phyloP scores from a whole-genome alignment of 75 land plant species.

The Chamaecyparis obtusa region DNA sequence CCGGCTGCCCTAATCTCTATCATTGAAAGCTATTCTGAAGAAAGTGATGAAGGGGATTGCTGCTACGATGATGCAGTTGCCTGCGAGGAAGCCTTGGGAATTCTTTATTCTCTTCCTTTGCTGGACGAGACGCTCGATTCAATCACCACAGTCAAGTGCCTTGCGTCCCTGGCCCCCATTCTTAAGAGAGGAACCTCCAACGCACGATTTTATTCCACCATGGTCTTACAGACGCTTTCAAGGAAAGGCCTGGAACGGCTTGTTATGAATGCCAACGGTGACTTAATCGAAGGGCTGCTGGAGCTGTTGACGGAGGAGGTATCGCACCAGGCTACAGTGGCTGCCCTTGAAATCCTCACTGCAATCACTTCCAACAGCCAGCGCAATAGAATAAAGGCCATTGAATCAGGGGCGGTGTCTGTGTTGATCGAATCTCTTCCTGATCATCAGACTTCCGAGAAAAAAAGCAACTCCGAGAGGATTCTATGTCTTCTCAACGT shows the following conservation, averaged over 20 bases:
- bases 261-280: conserved; percentile 11
- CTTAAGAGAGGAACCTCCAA: conserved; percentile 34
- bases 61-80: conserved; percentile 9
- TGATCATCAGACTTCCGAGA: conserved; percentile 19
- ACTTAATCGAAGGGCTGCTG: conserved; percentile 34
- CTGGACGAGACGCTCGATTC: background rate
- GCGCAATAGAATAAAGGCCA: conserved; percentile 28
- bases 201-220: conserved; percentile 21
- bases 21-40: background rate
- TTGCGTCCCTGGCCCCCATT: conserved; percentile 13
- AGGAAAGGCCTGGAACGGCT: conserved; percentile 9
- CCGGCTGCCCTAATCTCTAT: conserved; percentile 8
- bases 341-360: conserved; percentile 23
- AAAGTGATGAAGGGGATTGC: background rate
- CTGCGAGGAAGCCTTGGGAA: conserved; percentile 30
- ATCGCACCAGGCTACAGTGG: conserved; percentile 24
- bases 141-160: background rate
- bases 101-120: conserved; percentile 11
- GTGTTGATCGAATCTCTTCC: conserved; percentile 54
- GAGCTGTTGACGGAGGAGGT: conserved; percentile 42
- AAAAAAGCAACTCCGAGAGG: conserved; percentile 30
- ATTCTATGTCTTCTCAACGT: conserved; percentile 25
- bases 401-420: conserved; percentile 58
- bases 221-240: conserved; percentile 27
- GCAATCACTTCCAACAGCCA: conserved; percentile 20